Evolutionary conservation across 106 monocot genomes (phyloP), one percentile per base, ranked within the genome.

Genomic region (Dendrobium chrysotoxum): DNA sequence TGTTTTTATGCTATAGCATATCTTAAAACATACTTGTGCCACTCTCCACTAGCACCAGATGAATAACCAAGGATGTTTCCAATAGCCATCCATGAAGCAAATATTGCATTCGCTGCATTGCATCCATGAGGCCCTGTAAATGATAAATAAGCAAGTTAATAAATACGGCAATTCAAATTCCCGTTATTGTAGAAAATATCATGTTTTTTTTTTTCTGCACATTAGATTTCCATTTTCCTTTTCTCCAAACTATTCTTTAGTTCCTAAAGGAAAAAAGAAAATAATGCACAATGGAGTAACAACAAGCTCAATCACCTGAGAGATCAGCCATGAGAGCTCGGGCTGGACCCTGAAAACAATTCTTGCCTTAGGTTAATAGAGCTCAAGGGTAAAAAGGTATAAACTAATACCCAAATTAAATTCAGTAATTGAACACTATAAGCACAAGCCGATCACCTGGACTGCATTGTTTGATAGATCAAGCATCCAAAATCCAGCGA

Each of bases 311-410:
- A 35, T 50, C 61, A 95, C 98, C 98, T 84, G 95, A 89, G 53
- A 99, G 85, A 88, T 99, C 99, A 75, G 95, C 95, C 86, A 99
- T 93, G 61, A 99, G 85, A 53, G 99, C 99, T 83, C 99, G 95
- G 77, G 93, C 88, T 40, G 99, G 99, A 78, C 95, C 99, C 93
- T 99, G 75, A 10, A 40, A 74, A 4, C 6, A 40, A 40, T 74
- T 74, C 70, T 3, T 30, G 28, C 11, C 30, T 65, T 65, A 65
- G 7, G n/a, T 65, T 25, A 25, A 28, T 28, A 71, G 71, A 11
- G 28, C 16, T 12, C 25, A 71, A 30, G 28, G 28, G 28, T 31
- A 31, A 28, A 26, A 67, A 28, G 9, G 2, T n/a, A 28, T 67
- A 12, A 12, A 72, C 17, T 38, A 72, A 39, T 39, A 40, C 46